Percentiles rank a stretch among this genome's conserved stretches.
phyloP scores from a whole-genome alignment of 1,284 basidiomycete genomes.

The Salmacisia buchloeana region DNA sequence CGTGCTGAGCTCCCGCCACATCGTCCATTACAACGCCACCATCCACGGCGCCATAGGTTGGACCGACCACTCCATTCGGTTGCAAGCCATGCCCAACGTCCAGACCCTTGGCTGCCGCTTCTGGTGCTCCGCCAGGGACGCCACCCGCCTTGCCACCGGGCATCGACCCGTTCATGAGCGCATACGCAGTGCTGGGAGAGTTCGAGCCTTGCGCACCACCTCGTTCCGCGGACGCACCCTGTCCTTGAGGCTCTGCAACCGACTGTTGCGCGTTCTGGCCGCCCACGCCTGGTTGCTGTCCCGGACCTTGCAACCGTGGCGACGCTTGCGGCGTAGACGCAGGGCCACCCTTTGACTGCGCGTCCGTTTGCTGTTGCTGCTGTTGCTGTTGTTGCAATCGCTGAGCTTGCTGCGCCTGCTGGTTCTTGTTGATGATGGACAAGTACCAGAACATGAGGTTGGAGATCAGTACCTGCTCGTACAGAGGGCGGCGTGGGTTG shows the following conservation, averaged over 20 bases:
- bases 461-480: constrained; percentile 96
- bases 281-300: too few relatives aligned
- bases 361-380: constrained; percentile 3
- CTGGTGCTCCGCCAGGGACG: too few relatives aligned
- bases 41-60: constrained; percentile 12
- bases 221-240: background rate
- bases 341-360: too few relatives aligned
- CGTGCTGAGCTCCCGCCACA: constrained; percentile 21
- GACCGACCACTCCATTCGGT: constrained; percentile 2
- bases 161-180: too few relatives aligned
- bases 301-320: background rate
- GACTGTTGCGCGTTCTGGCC: background rate
- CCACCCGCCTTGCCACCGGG: too few relatives aligned
- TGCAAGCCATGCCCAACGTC: constrained; percentile 6
- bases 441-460: constrained; percentile 99
- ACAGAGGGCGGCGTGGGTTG: constrained; percentile 87
- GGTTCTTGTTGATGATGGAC: constrained; percentile 77
- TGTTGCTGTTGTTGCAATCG: constrained; percentile 11
- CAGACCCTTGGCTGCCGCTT: background rate
- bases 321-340: background rate
- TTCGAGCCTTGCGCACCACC: too few relatives aligned
- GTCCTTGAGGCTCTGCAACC: background rate
- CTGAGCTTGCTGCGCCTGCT: constrained; percentile 19
- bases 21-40: constrained; percentile 14
- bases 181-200: too few relatives aligned